phyloP scores from a whole-genome alignment of 306 rosid species.

The Prunus mume region DNA sequence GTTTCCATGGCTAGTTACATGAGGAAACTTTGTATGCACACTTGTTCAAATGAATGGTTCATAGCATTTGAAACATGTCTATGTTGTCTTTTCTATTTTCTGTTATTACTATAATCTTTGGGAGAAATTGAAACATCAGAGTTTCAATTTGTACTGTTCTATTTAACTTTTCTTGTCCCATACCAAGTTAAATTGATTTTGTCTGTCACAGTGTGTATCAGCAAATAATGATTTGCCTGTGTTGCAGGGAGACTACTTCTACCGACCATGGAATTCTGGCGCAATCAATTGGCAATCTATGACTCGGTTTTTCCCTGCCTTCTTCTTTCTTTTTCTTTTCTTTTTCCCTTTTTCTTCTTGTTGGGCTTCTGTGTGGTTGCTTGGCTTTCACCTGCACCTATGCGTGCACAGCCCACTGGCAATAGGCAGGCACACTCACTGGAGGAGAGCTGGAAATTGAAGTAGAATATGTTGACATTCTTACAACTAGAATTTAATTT shows the following conservation, averaged over 20 bases:
- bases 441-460: neutral
- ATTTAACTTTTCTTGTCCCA: too few relatives aligned
- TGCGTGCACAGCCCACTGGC: neutral
- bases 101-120: too few relatives aligned
- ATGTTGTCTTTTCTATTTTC: too few relatives aligned
- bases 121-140: too few relatives aligned
- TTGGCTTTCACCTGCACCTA: neutral
- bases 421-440: neutral
- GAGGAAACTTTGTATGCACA: neutral
- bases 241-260: slow-evolving; percentile 66
- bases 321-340: neutral
- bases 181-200: too few relatives aligned
- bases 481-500: neutral
- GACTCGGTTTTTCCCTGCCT: slow-evolving; percentile 44
- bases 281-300: slow-evolving; percentile 70
- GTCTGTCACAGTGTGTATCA: neutral
- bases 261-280: slow-evolving; percentile 83
- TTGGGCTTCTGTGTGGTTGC: neutral
- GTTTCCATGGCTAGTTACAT: neutral
- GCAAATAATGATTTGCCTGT: neutral
- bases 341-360: neutral
- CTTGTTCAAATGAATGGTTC: neutral
- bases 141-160: too few relatives aligned
- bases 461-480: neutral
- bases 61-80: neutral